phyloP scores from a whole-genome alignment of 495 filamentous ascomycete species.

The Penicillium arizonense region DNA sequence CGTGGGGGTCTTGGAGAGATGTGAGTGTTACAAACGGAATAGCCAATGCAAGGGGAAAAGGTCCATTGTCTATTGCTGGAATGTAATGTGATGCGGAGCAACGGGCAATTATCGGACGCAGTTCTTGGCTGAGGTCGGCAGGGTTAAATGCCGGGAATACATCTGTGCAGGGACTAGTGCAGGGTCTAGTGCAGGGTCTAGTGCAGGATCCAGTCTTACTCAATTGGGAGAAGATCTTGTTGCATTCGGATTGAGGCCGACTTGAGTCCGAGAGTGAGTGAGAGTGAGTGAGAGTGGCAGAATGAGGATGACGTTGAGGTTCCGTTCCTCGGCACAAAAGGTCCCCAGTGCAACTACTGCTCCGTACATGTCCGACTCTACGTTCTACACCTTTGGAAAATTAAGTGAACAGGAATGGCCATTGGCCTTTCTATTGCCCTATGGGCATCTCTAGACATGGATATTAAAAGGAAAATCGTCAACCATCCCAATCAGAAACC shows the following conservation, averaged over 20 bases:
- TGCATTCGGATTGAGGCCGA: background rate
- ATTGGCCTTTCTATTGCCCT: constrained; percentile 17
- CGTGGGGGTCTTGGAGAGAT: background rate
- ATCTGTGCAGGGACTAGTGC: no score
- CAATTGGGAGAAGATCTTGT: background rate
- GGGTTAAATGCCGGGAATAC: background rate
- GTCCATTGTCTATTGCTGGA: constrained; percentile 1
- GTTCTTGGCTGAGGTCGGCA: constrained; percentile 14
- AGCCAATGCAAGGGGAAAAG: background rate
- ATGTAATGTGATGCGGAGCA: background rate
- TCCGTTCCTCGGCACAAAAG: background rate
- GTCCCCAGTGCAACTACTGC: background rate
- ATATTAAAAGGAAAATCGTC: constrained; percentile 17
- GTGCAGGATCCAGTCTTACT: background rate
- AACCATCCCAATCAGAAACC: constrained; percentile 6
- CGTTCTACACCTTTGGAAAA: background rate
- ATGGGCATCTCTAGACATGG: constrained; percentile 19
- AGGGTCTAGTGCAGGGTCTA: background rate
- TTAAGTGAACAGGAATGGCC: constrained; percentile 6
- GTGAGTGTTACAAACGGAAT: no score
- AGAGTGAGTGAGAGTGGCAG: background rate
- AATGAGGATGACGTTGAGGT: no score
- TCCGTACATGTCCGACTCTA: background rate
- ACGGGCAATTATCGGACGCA: constrained; percentile 18
- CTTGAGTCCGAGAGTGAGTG: background rate